A percentile compares a stretch with the other conserved stretches of the same genome.
Evolutionary conservation across 148 eudicot species (phyloP).

Genomic region (Spergularia marina): DNA sequence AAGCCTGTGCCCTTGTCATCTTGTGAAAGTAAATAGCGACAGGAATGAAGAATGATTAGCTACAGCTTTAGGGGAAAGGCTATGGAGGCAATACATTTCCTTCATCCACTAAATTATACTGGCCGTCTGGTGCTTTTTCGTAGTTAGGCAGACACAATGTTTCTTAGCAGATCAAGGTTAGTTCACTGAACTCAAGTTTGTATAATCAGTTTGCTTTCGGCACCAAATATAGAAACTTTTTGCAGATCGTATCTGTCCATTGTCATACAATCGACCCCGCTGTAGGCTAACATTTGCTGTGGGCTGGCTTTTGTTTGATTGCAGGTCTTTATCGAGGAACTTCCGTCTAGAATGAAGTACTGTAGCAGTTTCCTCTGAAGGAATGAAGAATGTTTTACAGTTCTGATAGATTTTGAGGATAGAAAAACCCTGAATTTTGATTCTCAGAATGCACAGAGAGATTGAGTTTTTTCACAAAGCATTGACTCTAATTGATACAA

Average conservation of each 20-base stretch:
- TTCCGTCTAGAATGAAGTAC: conserved; percentile 5
- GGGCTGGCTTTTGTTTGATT: neutral
- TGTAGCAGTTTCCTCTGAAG: conserved; percentile 3
- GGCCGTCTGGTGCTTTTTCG: conserved; percentile 17
- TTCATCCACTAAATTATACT: conserved; percentile 2
- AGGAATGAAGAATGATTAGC: conserved; percentile 30
- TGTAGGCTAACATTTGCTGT: conserved; percentile 5
- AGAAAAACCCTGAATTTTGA: conserved; percentile 19
- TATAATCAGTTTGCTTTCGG: neutral
- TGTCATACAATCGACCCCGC: neutral
- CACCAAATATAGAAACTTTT: neutral
- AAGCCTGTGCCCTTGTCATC: conserved; percentile 44
- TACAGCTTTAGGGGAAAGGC: conserved; percentile 24
- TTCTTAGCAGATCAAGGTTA: conserved; percentile 37
- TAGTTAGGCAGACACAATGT: conserved; percentile 9
- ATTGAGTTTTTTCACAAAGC: conserved; percentile 20
- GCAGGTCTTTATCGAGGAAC: conserved; percentile 22
- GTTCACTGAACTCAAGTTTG: conserved; percentile 20
- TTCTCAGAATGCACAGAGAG: conserved; percentile 21
- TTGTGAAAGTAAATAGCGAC: conserved; percentile 41
- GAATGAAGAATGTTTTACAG: conserved; percentile 2
- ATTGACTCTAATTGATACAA: conserved; percentile 25
- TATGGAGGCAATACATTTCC: conserved; percentile 27
- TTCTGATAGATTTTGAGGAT: conserved; percentile 14
- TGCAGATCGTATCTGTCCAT: neutral